Base-by-base conservation (phyloP, 73 alveolate genomes). In the Paraurostyla sp. region DNA sequence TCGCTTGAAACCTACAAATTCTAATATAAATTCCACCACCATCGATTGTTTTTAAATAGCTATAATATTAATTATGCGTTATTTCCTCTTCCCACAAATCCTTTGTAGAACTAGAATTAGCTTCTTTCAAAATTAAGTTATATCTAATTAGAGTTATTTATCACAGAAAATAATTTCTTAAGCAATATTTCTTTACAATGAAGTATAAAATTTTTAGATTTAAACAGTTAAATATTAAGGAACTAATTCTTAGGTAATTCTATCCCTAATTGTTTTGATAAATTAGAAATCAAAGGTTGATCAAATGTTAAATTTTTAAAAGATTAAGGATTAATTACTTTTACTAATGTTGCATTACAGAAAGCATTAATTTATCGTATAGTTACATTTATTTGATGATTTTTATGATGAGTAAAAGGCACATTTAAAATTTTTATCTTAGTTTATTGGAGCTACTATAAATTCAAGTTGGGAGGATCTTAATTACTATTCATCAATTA, bases 61-160 rank as follows among this genome's bases (percentile, higher is more conserved):
- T 92, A 40, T 15, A 94, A 85, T 0, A 94, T 63, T 89, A 78
- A 73, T 0, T 83, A 51, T 23, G 86, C 86, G 57, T 94, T 94
- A 73, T 94, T 94, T 7, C 98, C 98, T 65, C 89, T 94, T 0
- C 97, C 97, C 0, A 94, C 88, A 92, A 81, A 89, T 25, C 91
- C 91, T 43, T 92, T 94, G 80, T 81, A 94, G 57, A 56, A 40
- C 25, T 69, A 22, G 23, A 40, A 57, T 38, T 58, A 52, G 41
- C 57, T 81, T 60, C 82, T 57, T 59, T 52, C 46, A 30, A 57
- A 40, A 32, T 52, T 29, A 13, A 60, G 13, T 32, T 56, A 49
- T 7, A 81, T 0, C 18, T 81, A 33, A 60, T 81, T 81, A 9
- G 81, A 52, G n/a, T 60, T 49, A 60, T 81, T 81, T 3, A 81